These are phyloP conservation scores for Pseudovirgaria hyperparasitica DNA, from an alignment of 2,329 filamentous ascomycete genomes.

Conservation along the genomic window DNA sequence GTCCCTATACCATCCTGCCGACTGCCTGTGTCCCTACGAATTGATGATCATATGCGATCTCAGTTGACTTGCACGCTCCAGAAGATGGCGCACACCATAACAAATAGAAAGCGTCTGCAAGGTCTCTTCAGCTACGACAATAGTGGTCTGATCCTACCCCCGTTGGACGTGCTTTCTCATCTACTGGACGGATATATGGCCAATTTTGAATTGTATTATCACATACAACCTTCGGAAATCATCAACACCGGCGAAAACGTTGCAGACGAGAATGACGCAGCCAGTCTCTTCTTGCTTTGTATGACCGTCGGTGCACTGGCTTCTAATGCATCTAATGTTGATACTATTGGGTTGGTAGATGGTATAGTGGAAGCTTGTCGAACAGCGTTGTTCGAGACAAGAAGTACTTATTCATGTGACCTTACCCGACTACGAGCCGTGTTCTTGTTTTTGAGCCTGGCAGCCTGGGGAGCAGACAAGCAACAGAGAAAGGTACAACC, in stretches of 20 bases:
- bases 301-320: constrained; percentile 48
- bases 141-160: too few species aligned
- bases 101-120: too few species aligned
- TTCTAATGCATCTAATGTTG: constrained; percentile 36
- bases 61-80: too few species aligned
- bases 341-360: constrained; percentile 41
- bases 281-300: constrained; percentile 41
- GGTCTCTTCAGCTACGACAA: too few species aligned
- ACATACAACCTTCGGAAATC: constrained; percentile 34
- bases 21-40: too few species aligned
- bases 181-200: too few species aligned
- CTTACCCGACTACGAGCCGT: constrained; percentile 42
- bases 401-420: constrained; percentile 43
- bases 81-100: too few species aligned
- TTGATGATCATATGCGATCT: too few species aligned
- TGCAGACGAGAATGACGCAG: constrained; percentile 33
- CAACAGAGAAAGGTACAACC: constrained; percentile 51
- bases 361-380: constrained; percentile 46
- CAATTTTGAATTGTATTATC: too few species aligned
- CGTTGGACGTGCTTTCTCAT: too few species aligned
- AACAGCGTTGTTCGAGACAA: constrained; percentile 47
- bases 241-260: constrained; percentile 44
- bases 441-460: constrained; percentile 41
- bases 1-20: too few species aligned
- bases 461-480: constrained; percentile 48